A percentile compares a stretch with the other conserved stretches of the same genome.
These are phyloP conservation scores for Macadamia integrifolia DNA, from an alignment of 164 flowering plant species.

Conservation along the genomic window DNA sequence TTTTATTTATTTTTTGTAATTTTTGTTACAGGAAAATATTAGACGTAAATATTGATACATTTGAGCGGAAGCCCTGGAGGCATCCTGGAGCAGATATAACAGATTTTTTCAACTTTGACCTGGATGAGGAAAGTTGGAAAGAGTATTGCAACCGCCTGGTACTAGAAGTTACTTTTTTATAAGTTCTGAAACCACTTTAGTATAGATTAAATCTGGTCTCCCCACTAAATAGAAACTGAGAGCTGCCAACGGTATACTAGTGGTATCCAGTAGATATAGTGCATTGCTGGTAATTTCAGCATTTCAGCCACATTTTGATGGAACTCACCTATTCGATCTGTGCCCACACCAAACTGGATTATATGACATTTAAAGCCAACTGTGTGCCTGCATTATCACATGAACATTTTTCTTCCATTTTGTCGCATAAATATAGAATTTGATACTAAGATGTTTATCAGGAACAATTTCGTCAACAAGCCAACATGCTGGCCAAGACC, in stretches of 20 bases:
- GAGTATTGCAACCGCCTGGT: slow-evolving; percentile 50
- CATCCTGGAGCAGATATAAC: slow-evolving; percentile 49
- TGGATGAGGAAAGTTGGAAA: slow-evolving; percentile 69
- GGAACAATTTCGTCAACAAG: slow-evolving; percentile 30
- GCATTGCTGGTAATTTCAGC: too few relatives aligned
- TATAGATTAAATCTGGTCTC: background rate
- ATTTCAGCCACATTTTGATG: too few relatives aligned
- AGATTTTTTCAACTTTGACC: slow-evolving; percentile 61
- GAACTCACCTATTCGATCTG: too few relatives aligned
- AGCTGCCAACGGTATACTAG: too few relatives aligned
- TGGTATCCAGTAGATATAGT: too few relatives aligned
- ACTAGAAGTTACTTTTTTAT: slow-evolving; percentile 14
- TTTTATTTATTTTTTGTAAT: slow-evolving; percentile 1
- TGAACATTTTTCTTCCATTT: background rate
- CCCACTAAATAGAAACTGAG: too few relatives aligned
- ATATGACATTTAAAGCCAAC: too few relatives aligned
- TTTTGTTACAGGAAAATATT: slow-evolving; percentile 43
- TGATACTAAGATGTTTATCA: slow-evolving; percentile 5
- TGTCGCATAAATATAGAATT: background rate
- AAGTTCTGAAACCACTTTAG: background rate
- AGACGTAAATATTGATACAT: slow-evolving; percentile 39
- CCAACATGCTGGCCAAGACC: slow-evolving; percentile 18
- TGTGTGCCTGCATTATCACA: too few relatives aligned
- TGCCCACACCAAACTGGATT: too few relatives aligned
- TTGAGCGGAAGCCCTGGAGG: slow-evolving; percentile 59